Base-by-base conservation (phyloP, 257 asterid species). In the Salvia miltiorrhiza region DNA sequence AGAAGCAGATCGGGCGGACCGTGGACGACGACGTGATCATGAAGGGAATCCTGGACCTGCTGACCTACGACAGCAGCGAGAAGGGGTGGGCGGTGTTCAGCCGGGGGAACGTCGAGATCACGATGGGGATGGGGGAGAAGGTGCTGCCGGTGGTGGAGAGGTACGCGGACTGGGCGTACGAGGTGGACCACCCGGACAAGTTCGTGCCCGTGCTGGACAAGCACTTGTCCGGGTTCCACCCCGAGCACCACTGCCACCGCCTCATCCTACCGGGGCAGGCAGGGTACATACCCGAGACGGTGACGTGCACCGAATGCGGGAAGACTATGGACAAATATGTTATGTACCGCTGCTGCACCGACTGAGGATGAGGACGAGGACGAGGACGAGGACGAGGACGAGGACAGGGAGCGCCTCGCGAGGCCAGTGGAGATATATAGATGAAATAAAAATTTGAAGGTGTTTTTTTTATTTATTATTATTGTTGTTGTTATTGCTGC, bases 311-410 rank as follows among this genome's bases (percentile, higher is more conserved):
- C 0, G 98, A 90, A 69, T 92, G 97, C 30, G 79, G 89, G 43
- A 88, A 84, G 53, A 65, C 61, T 0, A 92, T 92, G 98, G 97
- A 90, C 73, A 92, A 84, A 82, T 92, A 70, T 69, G 83, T 87
- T 62, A 83, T 89, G 94, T 92, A 89, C 79, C 80, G 88, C 33
- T 92, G 98, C 87, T 92, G 98, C 89, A 69, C 54, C n/a, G 98
- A 92, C 7, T 89, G 74, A 81, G 21, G 40, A 7, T 7, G 9
- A 33, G 39, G 9, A n/a, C n/a, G n/a, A n/a, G n/a, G n/a, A n/a
- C n/a, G n/a, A n/a, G n/a, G n/a, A n/a, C n/a, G n/a, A n/a, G n/a
- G n/a, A n/a, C n/a, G n/a, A n/a, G n/a, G n/a, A n/a, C n/a, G n/a
- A n/a, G n/a, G n/a, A n/a, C n/a, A n/a, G n/a, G n/a, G n/a, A n/a